Base-by-base conservation (phyloP, 129 eudicot genomes). In the Cynara cardunculus region DNA sequence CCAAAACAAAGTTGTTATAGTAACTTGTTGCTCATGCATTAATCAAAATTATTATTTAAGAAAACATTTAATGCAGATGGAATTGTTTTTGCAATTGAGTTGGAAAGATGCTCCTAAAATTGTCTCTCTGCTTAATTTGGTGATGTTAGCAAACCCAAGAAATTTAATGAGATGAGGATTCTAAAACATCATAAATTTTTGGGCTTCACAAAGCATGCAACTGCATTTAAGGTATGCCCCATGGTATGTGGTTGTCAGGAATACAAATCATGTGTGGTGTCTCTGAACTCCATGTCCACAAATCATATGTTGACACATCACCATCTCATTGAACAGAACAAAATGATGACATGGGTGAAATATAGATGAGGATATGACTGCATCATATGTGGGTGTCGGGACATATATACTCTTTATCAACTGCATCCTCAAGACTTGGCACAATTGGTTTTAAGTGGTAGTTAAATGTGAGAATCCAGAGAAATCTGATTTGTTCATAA, bases 1-100 rank as follows among this genome's bases (percentile, higher is more conserved):
- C 82, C 62, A 21, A 77, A 77, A 25, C 67, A 70, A 26, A 24
- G 65, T 70, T 83, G 71, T 30, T 71, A 77, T 71, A 77, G 78
- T 77, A 39, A 77, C 74, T 39, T 77, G 78, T 83, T 77, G 62
- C 69, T 71, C 22, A 39, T 77, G 82, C 86, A 77, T 62, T 61
- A 21, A 30, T 56, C 22, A 56, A 4, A 0, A 56, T 56, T 56
- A 56, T 56, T 56, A 18, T 18, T 56, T 56, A 18, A 18, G n/a
- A 56, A 5, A 34, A 34, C 5, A 5, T 34, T 34, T 34, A 34
- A n/a, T n/a, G n/a, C n/a, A 34, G 39, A 34, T 34, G 53, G 24
- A 24, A 7, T 22, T 18, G 37, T 68, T 44, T 74, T 74, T 65
- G 80, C 73, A 44, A 65, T 41, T 53, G 18, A 73, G 84, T 13